A percentile compares a stretch with the other conserved stretches of the same genome.
Conservation (phyloP, 441 rosid genomes). For the Bruguiera hainesii region DNA sequence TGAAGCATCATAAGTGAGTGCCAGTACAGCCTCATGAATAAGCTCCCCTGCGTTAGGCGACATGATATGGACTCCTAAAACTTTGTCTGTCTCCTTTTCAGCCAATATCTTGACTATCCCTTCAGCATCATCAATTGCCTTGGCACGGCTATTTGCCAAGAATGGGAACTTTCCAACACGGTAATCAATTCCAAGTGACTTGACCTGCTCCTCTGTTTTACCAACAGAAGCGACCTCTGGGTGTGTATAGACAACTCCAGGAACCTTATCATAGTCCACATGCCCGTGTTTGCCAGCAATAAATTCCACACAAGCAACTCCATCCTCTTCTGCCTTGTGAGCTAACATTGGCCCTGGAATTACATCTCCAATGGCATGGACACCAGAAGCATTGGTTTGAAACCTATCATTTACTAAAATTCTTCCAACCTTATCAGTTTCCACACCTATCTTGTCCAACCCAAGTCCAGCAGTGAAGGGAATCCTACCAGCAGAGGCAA, state of each 20-base stretch:
- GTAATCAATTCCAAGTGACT: conserved; percentile 67
- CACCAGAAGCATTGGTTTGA: conserved; percentile 75
- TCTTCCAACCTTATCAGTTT: conserved; percentile 81
- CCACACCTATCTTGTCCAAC: conserved; percentile 85
- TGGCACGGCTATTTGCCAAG: conserved; percentile 96
- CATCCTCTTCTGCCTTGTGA: conserved; percentile 99
- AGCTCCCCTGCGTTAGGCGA: conserved; percentile 94
- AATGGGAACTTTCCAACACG: conserved; percentile 97
- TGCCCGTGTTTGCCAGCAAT: conserved; percentile 96
- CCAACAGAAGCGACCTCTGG: conserved; percentile 99
- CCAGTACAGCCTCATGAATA: conserved; percentile 90
- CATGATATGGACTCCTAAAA: conserved; percentile 95
- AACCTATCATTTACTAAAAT: conserved; percentile 78
- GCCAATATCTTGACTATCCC: conserved; percentile 91
- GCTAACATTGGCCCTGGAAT: conserved; percentile 99
- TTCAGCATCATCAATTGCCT: conserved; percentile 92
- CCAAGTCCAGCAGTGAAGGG: conserved; percentile 95
- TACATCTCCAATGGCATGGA: conserved; percentile 90
- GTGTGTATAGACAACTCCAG: conserved; percentile 95
- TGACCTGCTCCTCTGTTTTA: conserved; percentile 96
- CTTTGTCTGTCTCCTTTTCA: conserved; percentile 95
- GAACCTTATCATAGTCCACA: conserved; percentile 95
- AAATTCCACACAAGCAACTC: conserved; percentile 92
- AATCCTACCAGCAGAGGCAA: conserved; percentile 86
- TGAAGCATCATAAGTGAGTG: conserved; percentile 76